phyloP scores from a whole-genome alignment of 23 red algal species.

The Gracilariopsis chorda region DNA sequence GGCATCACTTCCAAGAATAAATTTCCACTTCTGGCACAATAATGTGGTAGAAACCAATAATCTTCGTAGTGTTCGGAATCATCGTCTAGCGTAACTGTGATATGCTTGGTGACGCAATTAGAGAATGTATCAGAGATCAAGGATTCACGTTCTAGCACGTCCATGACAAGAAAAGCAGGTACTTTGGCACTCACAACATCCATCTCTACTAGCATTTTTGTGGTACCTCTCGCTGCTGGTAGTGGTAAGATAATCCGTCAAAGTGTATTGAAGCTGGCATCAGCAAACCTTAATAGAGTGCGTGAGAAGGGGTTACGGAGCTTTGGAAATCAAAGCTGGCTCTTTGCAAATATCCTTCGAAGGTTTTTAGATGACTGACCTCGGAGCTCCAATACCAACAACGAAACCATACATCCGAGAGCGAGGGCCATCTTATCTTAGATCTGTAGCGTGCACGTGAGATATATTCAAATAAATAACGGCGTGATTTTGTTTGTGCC shows the following conservation, averaged over 20 bases:
- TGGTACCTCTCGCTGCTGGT: neutral
- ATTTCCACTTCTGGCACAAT: too few relatives aligned
- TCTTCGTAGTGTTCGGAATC: too few relatives aligned
- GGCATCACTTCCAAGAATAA: too few relatives aligned
- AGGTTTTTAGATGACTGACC: slow-evolving; percentile 6
- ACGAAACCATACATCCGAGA: too few relatives aligned
- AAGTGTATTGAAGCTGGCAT: neutral
- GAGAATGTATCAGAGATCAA: slow-evolving; percentile 23
- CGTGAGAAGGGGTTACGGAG: neutral
- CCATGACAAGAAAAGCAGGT: too few relatives aligned
- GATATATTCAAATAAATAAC: neutral
- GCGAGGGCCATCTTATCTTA: too few relatives aligned
- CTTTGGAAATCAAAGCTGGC: neutral
- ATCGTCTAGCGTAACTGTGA: too few relatives aligned
- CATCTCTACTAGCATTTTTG: neutral
- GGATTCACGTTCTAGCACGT: slow-evolving; percentile 22
- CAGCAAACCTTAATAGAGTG: neutral
- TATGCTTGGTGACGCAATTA: too few relatives aligned
- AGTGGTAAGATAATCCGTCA: neutral
- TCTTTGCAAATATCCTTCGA: neutral
- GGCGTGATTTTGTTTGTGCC: neutral
- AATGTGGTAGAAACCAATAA: too few relatives aligned
- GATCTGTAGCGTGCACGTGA: neutral
- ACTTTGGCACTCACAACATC: slow-evolving; percentile 25
- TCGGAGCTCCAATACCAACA: too few relatives aligned